Evolutionary conservation across 345 rosid species (phyloP).

Genomic region (Pseudoturritis turrita): DNA sequence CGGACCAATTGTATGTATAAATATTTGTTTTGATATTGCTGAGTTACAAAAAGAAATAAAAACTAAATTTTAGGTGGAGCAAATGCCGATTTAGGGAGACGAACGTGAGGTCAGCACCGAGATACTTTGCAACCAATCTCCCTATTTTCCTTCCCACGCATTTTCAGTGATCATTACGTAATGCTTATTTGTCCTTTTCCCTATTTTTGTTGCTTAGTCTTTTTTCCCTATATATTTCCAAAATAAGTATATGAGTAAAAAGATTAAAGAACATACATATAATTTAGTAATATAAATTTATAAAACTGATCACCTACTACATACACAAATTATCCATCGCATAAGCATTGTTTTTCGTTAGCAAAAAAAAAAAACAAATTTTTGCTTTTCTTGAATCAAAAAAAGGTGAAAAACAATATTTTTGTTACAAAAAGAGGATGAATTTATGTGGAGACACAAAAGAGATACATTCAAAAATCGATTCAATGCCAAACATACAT

Average conservation of each 20-base stretch:
- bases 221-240: conserved; percentile 4
- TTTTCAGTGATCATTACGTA: conserved; percentile 18
- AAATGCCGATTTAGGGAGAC: conserved; percentile 4
- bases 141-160: conserved; percentile 23
- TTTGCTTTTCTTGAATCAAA: too few relatives aligned
- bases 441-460: too few relatives aligned
- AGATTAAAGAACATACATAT: too few relatives aligned
- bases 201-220: not conserved
- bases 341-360: too few relatives aligned
- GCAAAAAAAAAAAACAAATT: too few relatives aligned
- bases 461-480: too few relatives aligned
- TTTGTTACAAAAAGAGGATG: too few relatives aligned
- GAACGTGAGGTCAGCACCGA: conserved; percentile 4
- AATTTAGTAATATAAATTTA: not conserved
- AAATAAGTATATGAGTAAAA: not conserved
- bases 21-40: not conserved
- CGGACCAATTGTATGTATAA: not conserved
- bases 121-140: conserved; percentile 17
- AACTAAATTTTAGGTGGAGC: not conserved
- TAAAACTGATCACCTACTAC: too few relatives aligned
- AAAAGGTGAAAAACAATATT: too few relatives aligned
- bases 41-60: not conserved
- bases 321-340: too few relatives aligned
- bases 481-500: too few relatives aligned
- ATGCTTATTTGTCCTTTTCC: conserved; percentile 6